Base-by-base conservation (phyloP, 768 basidiomycete genomes). In the Kwoniella sp. region DNA sequence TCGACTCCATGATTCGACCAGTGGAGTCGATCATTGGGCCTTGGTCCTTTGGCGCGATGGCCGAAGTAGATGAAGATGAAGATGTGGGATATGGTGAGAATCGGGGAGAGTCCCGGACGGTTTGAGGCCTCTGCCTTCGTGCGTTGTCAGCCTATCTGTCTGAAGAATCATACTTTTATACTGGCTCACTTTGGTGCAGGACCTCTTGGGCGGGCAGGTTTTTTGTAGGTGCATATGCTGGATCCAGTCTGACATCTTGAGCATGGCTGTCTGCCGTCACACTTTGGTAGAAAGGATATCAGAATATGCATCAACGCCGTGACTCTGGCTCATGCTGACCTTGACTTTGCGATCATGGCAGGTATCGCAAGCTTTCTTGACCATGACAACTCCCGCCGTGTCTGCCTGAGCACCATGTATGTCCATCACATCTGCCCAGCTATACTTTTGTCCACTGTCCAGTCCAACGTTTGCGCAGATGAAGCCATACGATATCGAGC, bases 311-410 rank as follows among this genome's bases (percentile, higher is more conserved):
- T n/a, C 7, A 19, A 55, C 10, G 9, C 29, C 7, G 49, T 29
- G 8, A 27, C 9, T 37, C 48, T 27, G 22, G 10, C 5, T 37
- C 17, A 24, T 22, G 22, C 60, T 52, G 30, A 70, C 72, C 62
- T 73, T 73, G 67, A 71, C 63, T 51, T 68, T 65, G 17, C 68
- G 64, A 15, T 51, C 58, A 63, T 71, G 69, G 48, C 72, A 74
- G 37, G 67, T 62, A 33, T 74, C 72, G 52, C 72, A 74, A 40
- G 72, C 72, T 15, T 63, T 51, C 55, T 62, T 62, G 30, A 59
- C 47, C 44, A 44, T 44, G 40, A 44, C 9, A 5, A 5, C 33
- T 33, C 33, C 33, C 7, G 33, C 7, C 7, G 33, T 6, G 7
- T 33, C 33, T 33, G 33, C 13, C 5, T 33, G 33, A 33, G 33